Conservation (phyloP, 2,329 filamentous ascomycete genomes). For the Xylaria sp. region DNA sequence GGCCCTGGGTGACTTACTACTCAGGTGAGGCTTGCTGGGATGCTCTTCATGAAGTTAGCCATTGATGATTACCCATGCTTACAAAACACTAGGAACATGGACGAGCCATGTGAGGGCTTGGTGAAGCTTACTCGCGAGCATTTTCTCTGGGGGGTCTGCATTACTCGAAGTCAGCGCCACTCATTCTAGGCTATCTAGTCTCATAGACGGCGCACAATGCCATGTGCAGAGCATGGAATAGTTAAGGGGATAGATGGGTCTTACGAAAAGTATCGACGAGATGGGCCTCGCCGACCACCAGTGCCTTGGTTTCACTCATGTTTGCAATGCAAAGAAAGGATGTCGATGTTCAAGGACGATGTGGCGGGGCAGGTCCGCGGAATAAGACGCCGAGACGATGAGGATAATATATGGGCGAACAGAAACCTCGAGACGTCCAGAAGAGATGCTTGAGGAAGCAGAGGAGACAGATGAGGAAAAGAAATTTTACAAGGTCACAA, state of each 20-base stretch:
- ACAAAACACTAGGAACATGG: neutral
- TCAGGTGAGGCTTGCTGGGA: slow-evolving; percentile 62
- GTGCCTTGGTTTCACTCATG: slow-evolving; percentile 48
- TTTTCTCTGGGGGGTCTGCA: slow-evolving; percentile 58
- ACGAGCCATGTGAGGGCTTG: neutral
- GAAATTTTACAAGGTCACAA: neutral
- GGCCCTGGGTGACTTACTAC: slow-evolving; percentile 45
- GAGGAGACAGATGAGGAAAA: slow-evolving; percentile 4
- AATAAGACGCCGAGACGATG: neutral
- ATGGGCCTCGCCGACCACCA: slow-evolving; percentile 70
- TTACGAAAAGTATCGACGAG: slow-evolving; percentile 68
- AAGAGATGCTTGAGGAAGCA: neutral
- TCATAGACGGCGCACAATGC: neutral
- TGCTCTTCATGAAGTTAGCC: slow-evolving; percentile 49
- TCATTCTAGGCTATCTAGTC: neutral
- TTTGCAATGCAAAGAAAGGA: slow-evolving; percentile 20
- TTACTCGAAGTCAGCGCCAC: slow-evolving; percentile 23
- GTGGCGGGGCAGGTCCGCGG: slow-evolving; percentile 16
- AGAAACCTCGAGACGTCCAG: neutral
- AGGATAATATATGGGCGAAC: neutral
- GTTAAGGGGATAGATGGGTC: slow-evolving; percentile 25
- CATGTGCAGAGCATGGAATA: neutral
- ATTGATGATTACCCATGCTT: neutral
- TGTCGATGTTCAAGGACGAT: slow-evolving; percentile 12
- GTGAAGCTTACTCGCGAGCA: slow-evolving; percentile 57